Percentiles rank a stretch among this genome's conserved stretches.
Conservation (phyloP, 495 filamentous ascomycete genomes). For the Podospora australis region DNA sequence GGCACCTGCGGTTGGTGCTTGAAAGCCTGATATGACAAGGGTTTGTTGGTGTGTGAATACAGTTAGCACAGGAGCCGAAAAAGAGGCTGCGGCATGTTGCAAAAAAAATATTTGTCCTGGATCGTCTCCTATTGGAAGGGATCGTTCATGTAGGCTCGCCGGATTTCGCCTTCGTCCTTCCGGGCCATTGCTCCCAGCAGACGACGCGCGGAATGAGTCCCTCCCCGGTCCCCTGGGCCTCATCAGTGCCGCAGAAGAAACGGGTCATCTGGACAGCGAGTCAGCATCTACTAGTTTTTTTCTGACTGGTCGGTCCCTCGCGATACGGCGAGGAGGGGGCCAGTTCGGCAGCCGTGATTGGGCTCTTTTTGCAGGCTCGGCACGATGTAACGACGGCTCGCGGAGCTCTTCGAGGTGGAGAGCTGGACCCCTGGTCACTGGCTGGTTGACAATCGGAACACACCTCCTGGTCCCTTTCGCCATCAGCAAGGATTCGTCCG, state of each 20-base stretch:
- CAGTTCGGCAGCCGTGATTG: conserved; percentile 3
- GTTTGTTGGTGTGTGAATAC: no score
- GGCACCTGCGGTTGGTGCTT: no score
- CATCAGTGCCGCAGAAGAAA: background rate
- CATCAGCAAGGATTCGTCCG: background rate
- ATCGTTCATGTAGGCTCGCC: no score
- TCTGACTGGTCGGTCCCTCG: background rate
- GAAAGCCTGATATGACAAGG: no score
- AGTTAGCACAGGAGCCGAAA: no score
- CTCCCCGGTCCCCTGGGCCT: no score
- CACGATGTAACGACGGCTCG: conserved; percentile 3
- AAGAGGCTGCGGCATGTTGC: no score
- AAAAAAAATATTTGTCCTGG: no score
- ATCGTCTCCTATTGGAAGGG: no score
- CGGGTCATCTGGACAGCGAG: background rate
- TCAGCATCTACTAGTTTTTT: background rate
- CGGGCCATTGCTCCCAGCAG: background rate
- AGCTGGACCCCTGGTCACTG: background rate
- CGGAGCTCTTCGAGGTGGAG: background rate
- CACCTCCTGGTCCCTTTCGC: background rate
- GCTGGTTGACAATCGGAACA: background rate
- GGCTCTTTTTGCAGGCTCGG: background rate
- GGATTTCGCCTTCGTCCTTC: no score
- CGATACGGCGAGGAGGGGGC: background rate
- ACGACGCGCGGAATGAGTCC: background rate